These are phyloP conservation scores for Phaeoacremonium minimum DNA, from an alignment of 2,329 filamentous ascomycete species.

Conservation along the genomic window DNA sequence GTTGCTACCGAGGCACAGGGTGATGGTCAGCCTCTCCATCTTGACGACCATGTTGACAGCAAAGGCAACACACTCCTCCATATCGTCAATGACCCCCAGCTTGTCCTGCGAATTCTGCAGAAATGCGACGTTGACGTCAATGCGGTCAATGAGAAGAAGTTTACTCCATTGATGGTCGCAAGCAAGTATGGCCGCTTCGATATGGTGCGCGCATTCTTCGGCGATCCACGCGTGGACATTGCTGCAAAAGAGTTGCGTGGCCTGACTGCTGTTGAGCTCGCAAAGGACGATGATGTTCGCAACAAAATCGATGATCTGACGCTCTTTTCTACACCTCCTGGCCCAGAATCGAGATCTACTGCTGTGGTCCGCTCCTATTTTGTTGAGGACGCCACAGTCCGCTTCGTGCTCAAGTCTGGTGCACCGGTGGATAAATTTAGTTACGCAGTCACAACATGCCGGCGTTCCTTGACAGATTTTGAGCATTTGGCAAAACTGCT, in stretches of 20 bases:
- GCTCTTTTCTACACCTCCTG: conserved; percentile 70
- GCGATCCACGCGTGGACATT: conserved; percentile 82
- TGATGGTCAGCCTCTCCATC: conserved; percentile 74
- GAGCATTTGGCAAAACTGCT: conserved; percentile 84
- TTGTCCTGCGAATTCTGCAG: conserved; percentile 72
- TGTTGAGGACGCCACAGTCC: conserved; percentile 90
- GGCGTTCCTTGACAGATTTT: conserved; percentile 83
- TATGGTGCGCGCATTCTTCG: conserved; percentile 83
- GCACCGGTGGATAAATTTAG: conserved; percentile 76
- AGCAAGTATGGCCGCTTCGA: conserved; percentile 97
- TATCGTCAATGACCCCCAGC: conserved; percentile 80
- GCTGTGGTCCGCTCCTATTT: conserved; percentile 95
- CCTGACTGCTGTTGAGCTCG: conserved; percentile 89
- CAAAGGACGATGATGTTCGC: conserved; percentile 95
- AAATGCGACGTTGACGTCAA: conserved; percentile 94
- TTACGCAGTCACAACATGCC: conserved; percentile 92
- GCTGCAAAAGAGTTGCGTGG: conserved; percentile 81
- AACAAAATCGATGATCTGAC: conserved; percentile 95
- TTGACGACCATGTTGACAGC: conserved; percentile 87
- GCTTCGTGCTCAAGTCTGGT: conserved; percentile 90
- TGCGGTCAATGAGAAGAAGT: conserved; percentile 88
- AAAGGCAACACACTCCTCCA: conserved; percentile 97
- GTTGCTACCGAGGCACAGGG: conserved; percentile 71
- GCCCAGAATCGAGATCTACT: conserved; percentile 76
- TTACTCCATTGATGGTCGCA: conserved; percentile 95